Evolutionary conservation across 352 stramenopile species (phyloP).

Genomic region (Pythium brachiatum): DNA sequence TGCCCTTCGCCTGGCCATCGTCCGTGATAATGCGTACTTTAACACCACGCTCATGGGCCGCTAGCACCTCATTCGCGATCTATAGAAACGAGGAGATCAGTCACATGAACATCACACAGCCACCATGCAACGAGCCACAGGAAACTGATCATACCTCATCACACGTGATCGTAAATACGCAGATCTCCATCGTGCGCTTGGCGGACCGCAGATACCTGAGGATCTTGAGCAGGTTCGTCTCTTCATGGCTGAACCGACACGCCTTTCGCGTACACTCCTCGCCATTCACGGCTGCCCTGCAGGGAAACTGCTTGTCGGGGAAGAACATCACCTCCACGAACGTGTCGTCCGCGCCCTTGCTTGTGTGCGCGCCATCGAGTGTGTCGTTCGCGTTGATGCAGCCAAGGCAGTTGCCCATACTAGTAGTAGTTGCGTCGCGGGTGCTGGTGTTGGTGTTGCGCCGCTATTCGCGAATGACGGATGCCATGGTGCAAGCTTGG

Average conservation of each 20-base stretch:
- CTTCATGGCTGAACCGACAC: constrained; percentile 63
- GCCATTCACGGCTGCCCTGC: constrained; percentile 45
- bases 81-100: constrained; percentile 14
- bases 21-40: constrained; percentile 64
- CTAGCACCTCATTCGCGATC: constrained; percentile 61
- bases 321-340: constrained; percentile 77
- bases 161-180: constrained; percentile 74
- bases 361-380: constrained; percentile 1
- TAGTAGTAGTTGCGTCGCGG: not conserved
- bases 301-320: constrained; percentile 58
- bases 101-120: not conserved
- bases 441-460: not conserved
- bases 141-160: too few species aligned
- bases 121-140: not conserved
- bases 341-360: constrained; percentile 36
- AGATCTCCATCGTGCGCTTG: constrained; percentile 58
- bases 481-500: too few species aligned
- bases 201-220: constrained; percentile 43
- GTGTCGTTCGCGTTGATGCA: constrained; percentile 7
- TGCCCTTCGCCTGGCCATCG: constrained; percentile 51
- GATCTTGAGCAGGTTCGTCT: constrained; percentile 56
- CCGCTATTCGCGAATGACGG: not conserved
- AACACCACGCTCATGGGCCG: constrained; percentile 47
- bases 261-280: constrained; percentile 61
- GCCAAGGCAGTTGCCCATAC: constrained; percentile 67